A percentile compares a stretch with the other conserved stretches of the same genome.
These are phyloP conservation scores for Spongospora subterranea DNA, from an alignment of 208 protist species.

Conservation along the genomic window DNA sequence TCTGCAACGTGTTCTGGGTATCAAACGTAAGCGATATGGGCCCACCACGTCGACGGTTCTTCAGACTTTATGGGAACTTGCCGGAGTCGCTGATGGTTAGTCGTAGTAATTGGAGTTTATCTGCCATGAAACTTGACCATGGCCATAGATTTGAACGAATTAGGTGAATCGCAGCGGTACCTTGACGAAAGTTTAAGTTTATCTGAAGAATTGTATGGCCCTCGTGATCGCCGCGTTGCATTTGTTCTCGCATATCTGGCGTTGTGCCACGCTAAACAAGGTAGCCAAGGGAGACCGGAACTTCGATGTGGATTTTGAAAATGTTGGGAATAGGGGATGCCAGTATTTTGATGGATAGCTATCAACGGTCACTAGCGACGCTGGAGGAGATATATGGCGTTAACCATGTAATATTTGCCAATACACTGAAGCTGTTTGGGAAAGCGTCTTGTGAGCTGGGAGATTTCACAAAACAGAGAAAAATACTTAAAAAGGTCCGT, in stretches of 20 bases:
- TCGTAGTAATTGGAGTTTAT: background rate
- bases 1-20: slow-evolving; percentile 19
- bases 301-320: background rate
- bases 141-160: background rate
- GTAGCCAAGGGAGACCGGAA: background rate
- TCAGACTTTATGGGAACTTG: slow-evolving; percentile 39
- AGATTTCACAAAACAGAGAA: background rate
- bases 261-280: slow-evolving; percentile 36
- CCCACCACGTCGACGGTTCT: slow-evolving; percentile 6
- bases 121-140: background rate
- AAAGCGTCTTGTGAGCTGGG: slow-evolving; percentile 32
- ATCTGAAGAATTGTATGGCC: background rate
- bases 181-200: background rate
- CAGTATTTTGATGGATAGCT: slow-evolving; percentile 31
- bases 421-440: slow-evolving; percentile 41
- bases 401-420: slow-evolving; percentile 18
- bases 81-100: slow-evolving; percentile 25
- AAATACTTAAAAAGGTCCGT: slow-evolving; percentile 1
- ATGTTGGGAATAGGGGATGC: background rate
- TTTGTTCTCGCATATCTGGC: slow-evolving; percentile 48
- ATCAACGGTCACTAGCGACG: slow-evolving; percentile 32
- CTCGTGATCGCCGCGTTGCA: slow-evolving; percentile 6
- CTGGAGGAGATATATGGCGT: slow-evolving; percentile 13
- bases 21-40: slow-evolving; percentile 52
- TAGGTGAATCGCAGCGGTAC: slow-evolving; percentile 33